phyloP scores from a whole-genome alignment of 1,139 yeast genomes.

The Waltiozyma sp. region DNA sequence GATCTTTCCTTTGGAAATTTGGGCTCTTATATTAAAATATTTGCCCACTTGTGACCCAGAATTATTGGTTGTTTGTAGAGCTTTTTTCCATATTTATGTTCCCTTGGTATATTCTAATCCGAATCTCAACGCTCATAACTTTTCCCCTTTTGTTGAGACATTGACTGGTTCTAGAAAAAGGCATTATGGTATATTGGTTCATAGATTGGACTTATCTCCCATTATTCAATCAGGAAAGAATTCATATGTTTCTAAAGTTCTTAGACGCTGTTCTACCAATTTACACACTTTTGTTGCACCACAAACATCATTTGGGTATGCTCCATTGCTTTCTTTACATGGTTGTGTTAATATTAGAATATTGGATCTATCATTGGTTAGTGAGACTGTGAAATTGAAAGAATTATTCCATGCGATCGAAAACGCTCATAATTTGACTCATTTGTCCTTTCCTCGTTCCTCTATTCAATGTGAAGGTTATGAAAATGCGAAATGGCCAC shows the following conservation, averaged over 20 bases:
- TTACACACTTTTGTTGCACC: conserved; percentile 75
- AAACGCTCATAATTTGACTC: conserved; percentile 50
- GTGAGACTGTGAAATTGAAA: conserved; percentile 77
- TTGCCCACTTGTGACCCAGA: conserved; percentile 39
- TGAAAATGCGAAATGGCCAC: conserved; percentile 58
- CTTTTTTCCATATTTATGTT: conserved; percentile 45
- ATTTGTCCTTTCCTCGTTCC: conserved; percentile 79
- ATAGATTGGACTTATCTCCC: conserved; percentile 55
- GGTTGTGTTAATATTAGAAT: conserved; percentile 53
- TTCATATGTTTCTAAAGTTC: conserved; percentile 72
- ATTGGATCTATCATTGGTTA: conserved; percentile 76
- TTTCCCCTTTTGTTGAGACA: conserved; percentile 61
- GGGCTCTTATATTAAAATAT: conserved; percentile 38
- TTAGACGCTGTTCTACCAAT: conserved; percentile 60
- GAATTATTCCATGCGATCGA: conserved; percentile 70
- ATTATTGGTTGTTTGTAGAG: conserved; percentile 32
- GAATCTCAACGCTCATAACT: conserved; percentile 51
- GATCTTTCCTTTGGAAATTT: conserved; percentile 38
- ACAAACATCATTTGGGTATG: conserved; percentile 87
- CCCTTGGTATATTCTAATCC: conserved; percentile 62
- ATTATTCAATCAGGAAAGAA: conserved; percentile 91
- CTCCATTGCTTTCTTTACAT: conserved; percentile 72
- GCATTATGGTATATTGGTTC: conserved; percentile 30
- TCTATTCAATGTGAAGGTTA: conserved; percentile 66
- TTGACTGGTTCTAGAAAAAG: conserved; percentile 29